phyloP scores from a whole-genome alignment of 139 green algal genomes.

The Haematococcus lacustris region DNA sequence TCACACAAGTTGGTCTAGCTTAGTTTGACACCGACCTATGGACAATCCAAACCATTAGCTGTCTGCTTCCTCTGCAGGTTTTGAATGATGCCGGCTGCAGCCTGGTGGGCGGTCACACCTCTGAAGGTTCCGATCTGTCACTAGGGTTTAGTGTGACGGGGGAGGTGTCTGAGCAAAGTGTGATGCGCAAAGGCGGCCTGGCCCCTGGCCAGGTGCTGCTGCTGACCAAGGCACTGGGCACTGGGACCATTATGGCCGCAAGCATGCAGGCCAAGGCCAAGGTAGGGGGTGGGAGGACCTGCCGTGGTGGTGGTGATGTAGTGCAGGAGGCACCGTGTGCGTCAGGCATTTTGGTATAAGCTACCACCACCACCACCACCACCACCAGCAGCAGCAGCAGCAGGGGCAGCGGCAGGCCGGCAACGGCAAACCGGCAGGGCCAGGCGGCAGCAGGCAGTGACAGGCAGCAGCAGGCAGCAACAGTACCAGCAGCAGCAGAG shows the following conservation, averaged over 20 bases:
- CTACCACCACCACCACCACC: no score
- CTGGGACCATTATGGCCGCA: slow-evolving; percentile 67
- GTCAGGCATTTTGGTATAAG: neutral
- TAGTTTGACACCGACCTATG: no score
- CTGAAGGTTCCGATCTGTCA: slow-evolving; percentile 65
- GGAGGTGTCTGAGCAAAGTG: slow-evolving; percentile 17
- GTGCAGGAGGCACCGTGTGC: neutral
- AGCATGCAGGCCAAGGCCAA: slow-evolving; percentile 61
- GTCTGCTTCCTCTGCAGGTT: no score
- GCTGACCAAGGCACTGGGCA: slow-evolving; percentile 87
- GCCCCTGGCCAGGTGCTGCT: slow-evolving; percentile 62
- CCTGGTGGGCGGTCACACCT: slow-evolving; percentile 78
- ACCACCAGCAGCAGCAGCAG: no score
- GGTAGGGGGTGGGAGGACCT: slow-evolving; percentile 7
- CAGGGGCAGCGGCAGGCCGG: neutral
- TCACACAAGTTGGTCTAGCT: no score
- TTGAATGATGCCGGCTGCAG: slow-evolving; percentile 59
- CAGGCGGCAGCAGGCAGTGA: neutral
- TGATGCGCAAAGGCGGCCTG: slow-evolving; percentile 62
- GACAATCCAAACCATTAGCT: no score
- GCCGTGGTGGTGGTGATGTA: neutral
- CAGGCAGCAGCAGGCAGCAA: no score
- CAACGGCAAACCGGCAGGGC: neutral
- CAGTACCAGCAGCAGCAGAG: neutral
- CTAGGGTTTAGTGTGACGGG: slow-evolving; percentile 57